Evolutionary conservation across 2,329 filamentous ascomycete genomes (phyloP).

Genomic region (Chrysosporium keratinophilum): DNA sequence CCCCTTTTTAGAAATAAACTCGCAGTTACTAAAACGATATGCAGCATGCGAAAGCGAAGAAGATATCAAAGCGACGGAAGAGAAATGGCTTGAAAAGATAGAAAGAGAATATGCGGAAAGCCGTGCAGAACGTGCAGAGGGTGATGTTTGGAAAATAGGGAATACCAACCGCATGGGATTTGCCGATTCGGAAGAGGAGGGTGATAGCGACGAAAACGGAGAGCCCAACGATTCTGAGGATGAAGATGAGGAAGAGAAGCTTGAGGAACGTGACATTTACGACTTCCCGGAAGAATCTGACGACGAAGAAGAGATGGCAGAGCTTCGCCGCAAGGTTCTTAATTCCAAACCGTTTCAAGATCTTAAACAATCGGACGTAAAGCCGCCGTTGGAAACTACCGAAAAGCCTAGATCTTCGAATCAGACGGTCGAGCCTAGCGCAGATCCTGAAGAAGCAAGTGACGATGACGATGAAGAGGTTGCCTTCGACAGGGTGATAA

Average conservation of each 20-base stretch:
- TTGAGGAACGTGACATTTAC: constrained; percentile 54
- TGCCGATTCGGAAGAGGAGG: constrained; percentile 36
- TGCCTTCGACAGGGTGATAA: constrained; percentile 85
- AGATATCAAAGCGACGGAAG: constrained; percentile 71
- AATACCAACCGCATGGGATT: constrained; percentile 64
- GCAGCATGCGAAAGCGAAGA: constrained; percentile 72
- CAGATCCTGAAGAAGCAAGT: constrained; percentile 53
- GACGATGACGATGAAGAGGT: constrained; percentile 57
- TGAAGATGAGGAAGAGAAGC: constrained; percentile 37
- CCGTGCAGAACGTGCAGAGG: constrained; percentile 47
- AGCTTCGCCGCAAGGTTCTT: constrained; percentile 79
- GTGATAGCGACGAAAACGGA: constrained; percentile 37
- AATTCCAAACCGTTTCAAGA: constrained; percentile 70
- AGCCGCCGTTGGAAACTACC: constrained; percentile 53
- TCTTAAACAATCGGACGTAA: constrained; percentile 39
- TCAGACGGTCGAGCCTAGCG: background rate
- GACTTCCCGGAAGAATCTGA: constrained; percentile 69
- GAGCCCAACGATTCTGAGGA: constrained; percentile 39
- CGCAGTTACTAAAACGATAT: constrained; percentile 69
- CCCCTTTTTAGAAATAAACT: constrained; percentile 85
- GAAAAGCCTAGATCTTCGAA: constrained; percentile 43
- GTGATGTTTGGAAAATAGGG: constrained; percentile 81
- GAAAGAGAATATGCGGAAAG: constrained; percentile 82
- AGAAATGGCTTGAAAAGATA: constrained; percentile 78
- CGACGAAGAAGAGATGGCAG: constrained; percentile 85